Conservation (phyloP, 805 yeast species). For the Metschnikowia dekortorum region DNA sequence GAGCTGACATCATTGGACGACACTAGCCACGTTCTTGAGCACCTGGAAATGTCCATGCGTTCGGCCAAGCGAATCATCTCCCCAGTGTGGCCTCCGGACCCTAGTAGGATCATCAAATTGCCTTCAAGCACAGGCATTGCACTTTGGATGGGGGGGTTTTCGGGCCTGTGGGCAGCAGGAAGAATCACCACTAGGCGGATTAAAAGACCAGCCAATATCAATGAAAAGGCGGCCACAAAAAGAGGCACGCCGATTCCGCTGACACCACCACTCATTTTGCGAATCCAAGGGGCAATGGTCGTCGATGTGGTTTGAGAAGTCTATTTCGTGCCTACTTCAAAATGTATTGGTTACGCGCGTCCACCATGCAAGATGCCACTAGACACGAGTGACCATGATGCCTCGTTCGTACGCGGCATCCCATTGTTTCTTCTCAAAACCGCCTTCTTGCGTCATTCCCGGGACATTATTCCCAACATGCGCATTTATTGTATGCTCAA, state of each 20-base stretch:
- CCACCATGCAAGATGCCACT: no score
- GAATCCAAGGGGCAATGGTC: neutral
- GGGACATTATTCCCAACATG: no score
- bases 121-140: neutral
- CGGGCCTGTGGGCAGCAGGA: constrained; percentile 7
- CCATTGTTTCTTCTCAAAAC: no score
- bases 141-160: neutral
- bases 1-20: constrained; percentile 54
- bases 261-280: neutral
- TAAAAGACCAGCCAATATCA: neutral
- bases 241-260: neutral
- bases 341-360: no score
- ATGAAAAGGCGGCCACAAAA: neutral
- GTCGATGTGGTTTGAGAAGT: neutral
- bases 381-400: no score
- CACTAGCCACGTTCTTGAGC: constrained; percentile 37
- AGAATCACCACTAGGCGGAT: constrained; percentile 11
- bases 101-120: constrained; percentile 59
- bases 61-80: constrained; percentile 77
- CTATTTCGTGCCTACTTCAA: no score
- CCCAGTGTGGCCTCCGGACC: constrained; percentile 97
- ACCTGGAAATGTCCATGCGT: constrained; percentile 27
- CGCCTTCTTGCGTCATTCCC: no score
- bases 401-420: no score
- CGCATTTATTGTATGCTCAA: no score